Evolutionary conservation across 2,329 filamentous ascomycete genomes (phyloP), one percentile per base, ranked within the genome.

Genomic region (Stagonosporopsis cucurbitacearum): DNA sequence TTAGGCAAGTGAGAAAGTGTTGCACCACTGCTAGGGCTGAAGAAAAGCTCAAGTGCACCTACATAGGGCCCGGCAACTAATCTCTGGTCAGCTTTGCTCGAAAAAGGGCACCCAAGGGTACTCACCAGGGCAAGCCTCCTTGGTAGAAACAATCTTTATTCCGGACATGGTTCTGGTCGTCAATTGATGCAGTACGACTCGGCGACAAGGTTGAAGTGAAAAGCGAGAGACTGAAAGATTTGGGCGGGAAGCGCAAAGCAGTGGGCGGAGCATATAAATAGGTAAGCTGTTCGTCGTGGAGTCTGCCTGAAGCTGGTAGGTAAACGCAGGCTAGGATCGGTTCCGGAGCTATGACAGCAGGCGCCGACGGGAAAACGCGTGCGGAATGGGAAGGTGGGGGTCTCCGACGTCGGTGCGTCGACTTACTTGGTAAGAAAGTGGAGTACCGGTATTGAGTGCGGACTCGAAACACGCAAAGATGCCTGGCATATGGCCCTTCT

Each of bases 1-100:
- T 30, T 2, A 6, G 11, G 22, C 13, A 11, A 17, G 39, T 8
- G 2, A 33, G n/a, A n/a, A n/a, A n/a, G n/a, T n/a, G n/a, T n/a
- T n/a, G n/a, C n/a, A n/a, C n/a, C n/a, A n/a, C n/a, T n/a, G n/a
- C n/a, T n/a, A 8, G 20, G 23, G 20, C 12, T n/a, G 20, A n/a
- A 28, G 17, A 11, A 17, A 45, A 49, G 23, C 30, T 48, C 19
- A 12, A 2, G n/a, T 13, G 6, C 19, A 77, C 77, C 53, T 76
- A 79, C 77, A 58, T 79, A 79, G 53, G 76, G 75, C 32, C 75
- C 76, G 46, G 75, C 75, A 69, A 76, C 77, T 79, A 54, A 42
- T 55, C 6, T 41, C 23, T 28, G 3, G 43, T 71, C 54, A 64
- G 56, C 45, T 45, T n/a, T 25, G 13, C 20, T 40, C 30, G 13